A percentile compares a stretch with the other conserved stretches of the same genome.
Evolutionary conservation across 768 basidiomycete species (phyloP).

Genomic region (Rhizopogon rudus): DNA sequence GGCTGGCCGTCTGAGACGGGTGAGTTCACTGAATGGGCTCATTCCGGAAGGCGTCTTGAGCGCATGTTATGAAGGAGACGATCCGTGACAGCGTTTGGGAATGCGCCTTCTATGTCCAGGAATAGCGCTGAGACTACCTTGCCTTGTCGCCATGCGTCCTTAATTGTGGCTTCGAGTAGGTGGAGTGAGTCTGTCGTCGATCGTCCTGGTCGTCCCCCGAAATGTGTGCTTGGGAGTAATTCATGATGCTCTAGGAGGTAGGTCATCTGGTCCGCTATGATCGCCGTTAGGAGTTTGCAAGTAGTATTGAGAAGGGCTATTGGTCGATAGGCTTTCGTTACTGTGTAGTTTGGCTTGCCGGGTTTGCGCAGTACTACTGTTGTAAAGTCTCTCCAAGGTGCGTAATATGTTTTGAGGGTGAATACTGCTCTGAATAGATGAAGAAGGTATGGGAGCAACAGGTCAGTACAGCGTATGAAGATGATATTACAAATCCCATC

Average conservation of each 20-base stretch:
- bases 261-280: slow-evolving; percentile 21
- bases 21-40: too few species aligned
- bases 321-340: slow-evolving; percentile 24
- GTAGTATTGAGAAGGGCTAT: slow-evolving; percentile 17
- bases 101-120: slow-evolving; percentile 40
- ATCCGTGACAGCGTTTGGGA: slow-evolving; percentile 32
- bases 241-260: slow-evolving; percentile 24
- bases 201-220: slow-evolving; percentile 34
- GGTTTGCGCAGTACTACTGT: slow-evolving; percentile 33
- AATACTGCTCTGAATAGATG: slow-evolving; percentile 9
- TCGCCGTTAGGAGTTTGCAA: slow-evolving; percentile 24
- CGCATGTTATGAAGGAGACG: slow-evolving; percentile 27
- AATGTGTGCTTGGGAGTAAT: slow-evolving; percentile 32
- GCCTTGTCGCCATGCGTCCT: slow-evolving; percentile 29
- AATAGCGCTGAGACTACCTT: slow-evolving; percentile 33
- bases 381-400: slow-evolving; percentile 19
- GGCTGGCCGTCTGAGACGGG: too few species aligned
- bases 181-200: slow-evolving; percentile 33
- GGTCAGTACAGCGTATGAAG: slow-evolving; percentile 9
- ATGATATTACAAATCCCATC: slow-evolving; percentile 25
- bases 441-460: slow-evolving; percentile 9
- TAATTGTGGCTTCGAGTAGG: slow-evolving; percentile 27
- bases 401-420: slow-evolving; percentile 8
- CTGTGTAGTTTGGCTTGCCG: slow-evolving; percentile 27
- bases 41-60: background rate